Base-by-base conservation (phyloP, 2,329 filamentous ascomycete species). In the Penicillium digitatum region DNA sequence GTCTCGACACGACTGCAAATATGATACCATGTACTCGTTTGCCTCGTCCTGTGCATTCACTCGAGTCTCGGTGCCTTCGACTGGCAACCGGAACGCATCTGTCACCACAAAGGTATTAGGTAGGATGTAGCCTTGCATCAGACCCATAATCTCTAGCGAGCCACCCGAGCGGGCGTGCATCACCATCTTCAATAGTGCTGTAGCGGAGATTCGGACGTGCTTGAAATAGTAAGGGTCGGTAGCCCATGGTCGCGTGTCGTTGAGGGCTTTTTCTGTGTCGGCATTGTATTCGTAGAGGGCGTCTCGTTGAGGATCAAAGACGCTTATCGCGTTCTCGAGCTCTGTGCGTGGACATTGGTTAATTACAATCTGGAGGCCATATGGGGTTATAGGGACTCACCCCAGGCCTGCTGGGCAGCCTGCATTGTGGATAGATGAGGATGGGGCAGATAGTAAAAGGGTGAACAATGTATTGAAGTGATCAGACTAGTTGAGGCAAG, bases 81-180 rank as follows among this genome's bases (percentile, higher is more conserved):
- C 94, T 0, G 94, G 94, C 37, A 99, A 79, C 20, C 92, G 85
- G 75, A 97, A 94, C 26, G 92, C 90, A 69, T 99, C 94, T 1
- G 92, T 97, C 51, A 99, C 88, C 62, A 99, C 85, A 67, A 99
- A 89, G 5, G 76, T 86, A 66, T 95, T 87, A 39, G 87, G 85
- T 62, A 90, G 84, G 47, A 96, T 87, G 73, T 95, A 96, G 59
- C 94, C 94, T 70, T 95, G 89, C 94, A 99, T 99, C 65, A 99
- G 75, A 54, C 94, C 94, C 94, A 99, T 99, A 66, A 99, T 84
- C 78, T 99, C 94, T 62, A 97, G 82, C 27, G 84, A 85, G 54
- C 94, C 93, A 62, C 94, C 94, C 0, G 90, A 92, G n/a, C 94
- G 89, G 10, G 94, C 94, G 73, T 99, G 94, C 89, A 96, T 97